phyloP scores from a whole-genome alignment of 805 yeast genomes.

The Ascoidea rubescens region DNA sequence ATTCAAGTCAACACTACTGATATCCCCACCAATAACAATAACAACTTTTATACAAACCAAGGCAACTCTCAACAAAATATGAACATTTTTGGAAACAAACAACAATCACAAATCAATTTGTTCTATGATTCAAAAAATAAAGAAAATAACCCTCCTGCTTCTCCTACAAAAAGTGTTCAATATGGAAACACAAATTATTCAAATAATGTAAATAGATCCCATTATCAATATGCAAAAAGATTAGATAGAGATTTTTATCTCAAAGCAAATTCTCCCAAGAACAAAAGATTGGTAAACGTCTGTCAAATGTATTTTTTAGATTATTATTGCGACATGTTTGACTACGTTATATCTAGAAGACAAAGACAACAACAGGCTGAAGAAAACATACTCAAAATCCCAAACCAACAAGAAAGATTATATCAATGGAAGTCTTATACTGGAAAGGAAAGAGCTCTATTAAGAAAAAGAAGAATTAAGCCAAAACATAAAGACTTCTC shows the following conservation, averaged over 20 bases:
- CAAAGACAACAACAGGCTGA: conserved; percentile 67
- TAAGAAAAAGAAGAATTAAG: conserved; percentile 80
- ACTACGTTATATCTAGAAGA: conserved; percentile 77
- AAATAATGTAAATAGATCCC: not conserved
- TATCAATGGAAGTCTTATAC: conserved; percentile 66
- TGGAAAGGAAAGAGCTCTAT: conserved; percentile 70
- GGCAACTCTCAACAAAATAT: not conserved
- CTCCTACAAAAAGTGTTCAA: conserved; percentile 11
- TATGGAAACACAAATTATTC: conserved; percentile 7
- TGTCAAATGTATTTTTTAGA: conserved; percentile 90
- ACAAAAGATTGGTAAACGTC: conserved; percentile 77
- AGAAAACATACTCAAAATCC: conserved; percentile 18
- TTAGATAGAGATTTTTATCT: conserved; percentile 29
- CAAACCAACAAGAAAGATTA: conserved; percentile 24
- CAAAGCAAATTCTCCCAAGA: conserved; percentile 58
- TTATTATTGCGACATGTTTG: conserved; percentile 91
- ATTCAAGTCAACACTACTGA: conserved; percentile 7
- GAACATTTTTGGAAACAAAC: not conserved
- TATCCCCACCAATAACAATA: too few species aligned
- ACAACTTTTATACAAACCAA: too few species aligned
- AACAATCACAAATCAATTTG: not conserved
- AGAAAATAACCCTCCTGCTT: conserved; percentile 9
- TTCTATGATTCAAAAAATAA: conserved; percentile 2
- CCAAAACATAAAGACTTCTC: conserved; percentile 93
- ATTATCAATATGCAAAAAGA: not conserved